Conservation (phyloP, 1,284 basidiomycete species). For the Leucoagaricus sp. region DNA sequence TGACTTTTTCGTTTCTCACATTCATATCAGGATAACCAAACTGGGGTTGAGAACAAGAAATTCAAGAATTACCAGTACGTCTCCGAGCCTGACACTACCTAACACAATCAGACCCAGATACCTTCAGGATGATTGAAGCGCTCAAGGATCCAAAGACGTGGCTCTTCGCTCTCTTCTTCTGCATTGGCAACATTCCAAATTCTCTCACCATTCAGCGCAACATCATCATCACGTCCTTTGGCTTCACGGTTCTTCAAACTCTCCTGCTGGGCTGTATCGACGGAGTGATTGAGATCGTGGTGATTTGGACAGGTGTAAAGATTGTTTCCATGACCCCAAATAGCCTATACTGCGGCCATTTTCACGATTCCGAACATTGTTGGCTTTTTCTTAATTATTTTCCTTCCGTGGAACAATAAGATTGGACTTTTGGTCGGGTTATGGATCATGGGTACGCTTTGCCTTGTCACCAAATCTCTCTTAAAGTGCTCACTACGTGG, state of each 20-base stretch:
- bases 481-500: background rate
- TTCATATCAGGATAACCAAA: slow-evolving; percentile 55
- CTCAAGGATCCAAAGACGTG: slow-evolving; percentile 70
- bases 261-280: slow-evolving; percentile 71
- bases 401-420: slow-evolving; percentile 64
- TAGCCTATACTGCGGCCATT: slow-evolving; percentile 55
- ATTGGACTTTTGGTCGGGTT: slow-evolving; percentile 60
- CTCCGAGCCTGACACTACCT: no score
- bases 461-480: background rate
- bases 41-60: slow-evolving; percentile 74
- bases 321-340: slow-evolving; percentile 54
- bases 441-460: slow-evolving; percentile 55
- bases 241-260: slow-evolving; percentile 65
- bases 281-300: slow-evolving; percentile 62
- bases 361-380: slow-evolving; percentile 65
- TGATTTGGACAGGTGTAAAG: slow-evolving; percentile 58
- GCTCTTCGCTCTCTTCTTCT: slow-evolving; percentile 68
- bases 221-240: slow-evolving; percentile 69
- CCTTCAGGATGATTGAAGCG: slow-evolving; percentile 62
- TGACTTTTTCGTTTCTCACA: background rate
- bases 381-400: slow-evolving; percentile 61
- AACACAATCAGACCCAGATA: slow-evolving; percentile 8
- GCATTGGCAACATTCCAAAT: slow-evolving; percentile 66
- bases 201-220: slow-evolving; percentile 71
- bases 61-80: slow-evolving; percentile 78